A percentile compares a stretch with the other conserved stretches of the same genome.
These are phyloP conservation scores for Stygiomarasmius scandens DNA, from an alignment of 1,284 basidiomycete species.

Conservation along the genomic window DNA sequence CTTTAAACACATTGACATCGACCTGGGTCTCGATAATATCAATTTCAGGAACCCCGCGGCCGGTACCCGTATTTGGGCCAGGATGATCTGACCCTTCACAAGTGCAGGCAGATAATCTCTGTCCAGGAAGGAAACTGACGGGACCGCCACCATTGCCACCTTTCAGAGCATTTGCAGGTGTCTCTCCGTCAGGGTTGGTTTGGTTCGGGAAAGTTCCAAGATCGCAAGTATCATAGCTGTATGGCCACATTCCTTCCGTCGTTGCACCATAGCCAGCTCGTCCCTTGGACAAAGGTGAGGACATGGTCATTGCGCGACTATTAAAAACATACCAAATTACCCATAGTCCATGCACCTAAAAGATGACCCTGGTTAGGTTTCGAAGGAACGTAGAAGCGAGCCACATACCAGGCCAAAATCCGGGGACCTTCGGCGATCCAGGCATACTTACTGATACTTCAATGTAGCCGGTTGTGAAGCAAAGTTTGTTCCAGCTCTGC, in stretches of 20 bases:
- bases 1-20: slow-evolving; percentile 29
- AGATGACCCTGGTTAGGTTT: neutral
- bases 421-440: slow-evolving; percentile 69
- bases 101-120: slow-evolving; percentile 81
- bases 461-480: slow-evolving; percentile 92
- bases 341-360: slow-evolving; percentile 78
- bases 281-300: slow-evolving; percentile 43
- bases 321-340: slow-evolving; percentile 61
- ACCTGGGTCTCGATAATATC: slow-evolving; percentile 10
- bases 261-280: slow-evolving; percentile 72
- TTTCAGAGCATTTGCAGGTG: slow-evolving; percentile 52
- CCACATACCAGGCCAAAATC: slow-evolving; percentile 69
- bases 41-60: slow-evolving; percentile 83
- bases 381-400: slow-evolving; percentile 34
- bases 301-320: neutral
- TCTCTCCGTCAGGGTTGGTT: slow-evolving; percentile 50
- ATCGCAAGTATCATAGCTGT: slow-evolving; percentile 82
- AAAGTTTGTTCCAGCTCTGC: slow-evolving; percentile 88
- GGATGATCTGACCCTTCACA: slow-evolving; percentile 84
- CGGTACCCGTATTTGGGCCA: slow-evolving; percentile 73
- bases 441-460: slow-evolving; percentile 83
- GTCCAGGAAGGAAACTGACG: slow-evolving; percentile 76
- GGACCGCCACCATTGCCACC: slow-evolving; percentile 48
- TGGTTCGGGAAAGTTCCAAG: slow-evolving; percentile 86
- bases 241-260: slow-evolving; percentile 75